phyloP scores from a whole-genome alignment of 2,329 filamentous ascomycete genomes.

The Phaeophleospora eucalypticola region DNA sequence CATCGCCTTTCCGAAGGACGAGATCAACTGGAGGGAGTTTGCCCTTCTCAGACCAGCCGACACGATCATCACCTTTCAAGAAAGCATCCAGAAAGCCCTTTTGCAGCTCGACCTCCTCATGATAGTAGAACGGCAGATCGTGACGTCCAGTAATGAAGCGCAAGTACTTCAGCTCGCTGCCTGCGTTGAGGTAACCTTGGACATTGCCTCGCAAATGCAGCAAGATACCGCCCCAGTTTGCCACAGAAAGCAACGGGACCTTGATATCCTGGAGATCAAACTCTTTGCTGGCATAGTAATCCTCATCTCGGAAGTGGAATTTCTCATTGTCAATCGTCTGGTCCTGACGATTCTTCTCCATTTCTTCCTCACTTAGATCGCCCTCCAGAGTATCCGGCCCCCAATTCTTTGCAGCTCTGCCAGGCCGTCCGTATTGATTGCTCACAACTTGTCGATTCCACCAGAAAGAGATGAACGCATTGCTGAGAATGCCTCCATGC shows the following conservation, averaged over 20 bases:
- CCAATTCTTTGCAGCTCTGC: conserved; percentile 48
- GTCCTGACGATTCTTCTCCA: conserved; percentile 44
- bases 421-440: conserved; percentile 61
- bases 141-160: conserved; percentile 67
- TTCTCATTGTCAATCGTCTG: conserved; percentile 42
- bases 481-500: conserved; percentile 40
- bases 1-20: conserved; percentile 61
- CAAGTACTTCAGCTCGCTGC: conserved; percentile 64
- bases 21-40: conserved; percentile 59
- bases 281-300: conserved; percentile 62
- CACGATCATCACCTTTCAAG: conserved; percentile 61
- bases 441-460: conserved; percentile 63
- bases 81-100: conserved; percentile 67
- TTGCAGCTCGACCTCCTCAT: conserved; percentile 64
- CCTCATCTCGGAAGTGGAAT: conserved; percentile 58
- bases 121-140: conserved; percentile 69
- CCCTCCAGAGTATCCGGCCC: conserved; percentile 55
- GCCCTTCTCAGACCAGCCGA: conserved; percentile 57
- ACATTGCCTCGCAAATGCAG: conserved; percentile 67
- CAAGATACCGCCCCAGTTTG: conserved; percentile 67
- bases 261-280: conserved; percentile 63
- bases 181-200: conserved; percentile 59
- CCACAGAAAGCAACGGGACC: conserved; percentile 63
- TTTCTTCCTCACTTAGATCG: conserved; percentile 51
- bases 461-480: conserved; percentile 56